These are phyloP conservation scores for Alternaria panax DNA, from an alignment of 2,329 filamentous ascomycete species.

Conservation along the genomic window DNA sequence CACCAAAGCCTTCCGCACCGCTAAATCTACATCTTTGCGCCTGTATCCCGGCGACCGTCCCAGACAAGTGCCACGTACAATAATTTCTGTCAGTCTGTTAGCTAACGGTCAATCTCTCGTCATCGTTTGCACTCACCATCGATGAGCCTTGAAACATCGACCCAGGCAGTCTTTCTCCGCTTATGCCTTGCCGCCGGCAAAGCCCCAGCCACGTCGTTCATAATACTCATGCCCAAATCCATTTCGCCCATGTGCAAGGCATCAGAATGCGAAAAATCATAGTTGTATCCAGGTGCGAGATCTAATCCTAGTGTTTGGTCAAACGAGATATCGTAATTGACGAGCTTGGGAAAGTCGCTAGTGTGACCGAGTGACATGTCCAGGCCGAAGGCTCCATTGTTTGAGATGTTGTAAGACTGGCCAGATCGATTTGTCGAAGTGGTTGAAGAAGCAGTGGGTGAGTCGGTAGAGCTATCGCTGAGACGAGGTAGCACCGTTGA, in stretches of 20 bases:
- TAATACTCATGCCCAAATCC: slow-evolving; percentile 29
- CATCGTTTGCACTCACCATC: slow-evolving; percentile 49
- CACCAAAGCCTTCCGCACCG: slow-evolving; percentile 48
- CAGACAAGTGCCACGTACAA: slow-evolving; percentile 52
- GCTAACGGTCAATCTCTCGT: slow-evolving; percentile 2
- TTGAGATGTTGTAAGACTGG: slow-evolving; percentile 9
- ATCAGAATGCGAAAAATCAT: slow-evolving; percentile 21
- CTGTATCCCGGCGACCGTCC: slow-evolving; percentile 56
- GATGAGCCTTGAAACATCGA: slow-evolving; percentile 55
- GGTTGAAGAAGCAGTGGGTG: slow-evolving; percentile 1
- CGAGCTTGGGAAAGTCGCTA: slow-evolving; percentile 20
- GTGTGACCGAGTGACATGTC: slow-evolving; percentile 28
- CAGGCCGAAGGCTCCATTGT: slow-evolving; percentile 29
- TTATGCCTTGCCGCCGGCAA: slow-evolving; percentile 33
- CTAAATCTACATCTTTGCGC: slow-evolving; percentile 53
- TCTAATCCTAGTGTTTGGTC: slow-evolving; percentile 46
- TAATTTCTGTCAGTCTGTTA: slow-evolving; percentile 45
- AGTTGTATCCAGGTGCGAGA: slow-evolving; percentile 39
- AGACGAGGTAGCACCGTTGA: slow-evolving; percentile 9
- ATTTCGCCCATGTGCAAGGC: slow-evolving; percentile 16
- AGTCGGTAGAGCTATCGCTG: slow-evolving; percentile 4
- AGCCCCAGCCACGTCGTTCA: slow-evolving; percentile 20
- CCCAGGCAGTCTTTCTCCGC: slow-evolving; percentile 48
- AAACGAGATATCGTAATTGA: slow-evolving; percentile 32
- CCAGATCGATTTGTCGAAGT: slow-evolving; percentile 1